Conservation (phyloP, 192 early-diverging fungal genomes). For the Fimicolochytrium jonesii region DNA sequence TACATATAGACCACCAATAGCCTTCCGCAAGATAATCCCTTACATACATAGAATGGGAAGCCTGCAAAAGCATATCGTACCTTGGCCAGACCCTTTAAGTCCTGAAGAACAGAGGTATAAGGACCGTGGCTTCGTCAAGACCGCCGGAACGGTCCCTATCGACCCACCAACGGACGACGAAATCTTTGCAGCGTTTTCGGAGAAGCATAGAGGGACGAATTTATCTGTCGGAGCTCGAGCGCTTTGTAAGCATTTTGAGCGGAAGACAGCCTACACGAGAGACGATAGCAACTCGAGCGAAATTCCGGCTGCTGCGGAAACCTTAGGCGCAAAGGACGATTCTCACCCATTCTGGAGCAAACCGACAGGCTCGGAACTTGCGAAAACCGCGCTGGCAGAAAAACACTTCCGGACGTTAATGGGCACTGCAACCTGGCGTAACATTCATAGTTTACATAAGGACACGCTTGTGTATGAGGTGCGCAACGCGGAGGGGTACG, state of each 20-base stretch:
- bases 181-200: constrained; percentile 1
- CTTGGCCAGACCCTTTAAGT: too few species aligned
- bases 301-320: too few species aligned
- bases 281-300: too few species aligned
- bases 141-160: too few species aligned
- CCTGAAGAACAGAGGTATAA: too few species aligned
- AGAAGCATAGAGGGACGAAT: not conserved
- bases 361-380: not conserved
- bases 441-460: not conserved
- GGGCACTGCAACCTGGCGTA: not conserved
- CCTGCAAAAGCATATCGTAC: too few species aligned
- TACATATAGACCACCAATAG: too few species aligned
- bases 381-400: not conserved
- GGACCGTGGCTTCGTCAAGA: too few species aligned
- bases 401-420: not conserved
- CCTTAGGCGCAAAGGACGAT: not conserved
- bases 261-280: not conserved
- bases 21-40: too few species aligned
- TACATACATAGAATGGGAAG: too few species aligned
- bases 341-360: not conserved
- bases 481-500: not conserved
- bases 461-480: constrained; percentile 6
- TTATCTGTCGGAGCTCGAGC: constrained; percentile 1
- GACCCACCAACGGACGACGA: too few species aligned
- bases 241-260: constrained; percentile 9